Evolutionary conservation across 805 yeast species (phyloP).

Genomic region (Hanseniaspora nectarophila): DNA sequence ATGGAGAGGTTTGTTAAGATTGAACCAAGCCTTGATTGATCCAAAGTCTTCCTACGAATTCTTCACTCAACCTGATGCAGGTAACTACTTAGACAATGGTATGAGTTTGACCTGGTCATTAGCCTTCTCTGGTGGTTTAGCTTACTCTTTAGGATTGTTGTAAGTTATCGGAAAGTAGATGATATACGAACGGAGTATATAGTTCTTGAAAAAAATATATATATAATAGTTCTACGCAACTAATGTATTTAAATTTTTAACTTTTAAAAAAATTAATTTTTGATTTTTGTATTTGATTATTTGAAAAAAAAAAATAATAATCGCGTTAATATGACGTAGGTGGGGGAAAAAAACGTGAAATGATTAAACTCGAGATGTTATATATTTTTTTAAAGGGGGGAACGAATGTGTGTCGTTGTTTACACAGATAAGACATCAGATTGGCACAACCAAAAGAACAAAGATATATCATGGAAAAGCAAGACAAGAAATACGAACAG

Average conservation of each 20-base stretch:
- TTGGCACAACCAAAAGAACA: background rate
- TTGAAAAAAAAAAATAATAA: too few species aligned
- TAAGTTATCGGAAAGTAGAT: background rate
- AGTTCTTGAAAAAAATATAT: background rate
- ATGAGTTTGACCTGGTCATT: conserved; percentile 53
- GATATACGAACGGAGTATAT: background rate
- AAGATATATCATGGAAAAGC: background rate
- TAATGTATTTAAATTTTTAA: too few species aligned
- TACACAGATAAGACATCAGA: background rate
- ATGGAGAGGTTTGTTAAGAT: conserved; percentile 47
- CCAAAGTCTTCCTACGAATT: conserved; percentile 33
- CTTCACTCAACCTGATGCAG: conserved; percentile 29
- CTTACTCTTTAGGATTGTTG: conserved; percentile 19
- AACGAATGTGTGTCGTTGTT: too few species aligned
- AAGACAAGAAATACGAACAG: background rate
- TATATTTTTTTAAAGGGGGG: too few species aligned
- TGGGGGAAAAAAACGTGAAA: too few species aligned
- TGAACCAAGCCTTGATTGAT: conserved; percentile 35
- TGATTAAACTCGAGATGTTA: too few species aligned
- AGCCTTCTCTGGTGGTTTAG: conserved; percentile 45
- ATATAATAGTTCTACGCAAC: background rate
- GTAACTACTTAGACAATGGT: conserved; percentile 43
- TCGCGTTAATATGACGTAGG: too few species aligned
- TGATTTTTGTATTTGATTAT: too few species aligned
- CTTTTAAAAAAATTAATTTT: too few species aligned